A percentile compares a stretch with the other conserved stretches of the same genome.
Evolutionary conservation across 2,329 filamentous ascomycete species (phyloP).

Genomic region (Mariannaea sp.): DNA sequence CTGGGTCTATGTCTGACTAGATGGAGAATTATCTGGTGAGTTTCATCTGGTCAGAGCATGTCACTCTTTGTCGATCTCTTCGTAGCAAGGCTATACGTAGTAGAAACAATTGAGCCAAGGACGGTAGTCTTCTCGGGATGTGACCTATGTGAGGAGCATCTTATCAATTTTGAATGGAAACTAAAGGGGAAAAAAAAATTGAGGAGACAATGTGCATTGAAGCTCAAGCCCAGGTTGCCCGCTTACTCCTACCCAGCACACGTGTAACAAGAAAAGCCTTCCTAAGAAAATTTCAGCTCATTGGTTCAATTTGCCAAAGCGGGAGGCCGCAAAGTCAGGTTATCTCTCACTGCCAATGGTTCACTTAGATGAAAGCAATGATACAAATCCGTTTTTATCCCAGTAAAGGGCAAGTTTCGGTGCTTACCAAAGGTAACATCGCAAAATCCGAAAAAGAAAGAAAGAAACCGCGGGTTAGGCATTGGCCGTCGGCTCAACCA

Average conservation of each 20-base stretch:
- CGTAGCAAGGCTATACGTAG: not conserved
- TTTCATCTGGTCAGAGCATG: conserved; percentile 4
- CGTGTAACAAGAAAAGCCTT: conserved; percentile 1
- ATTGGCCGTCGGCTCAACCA: conserved; percentile 4
- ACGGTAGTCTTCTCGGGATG: conserved; percentile 9
- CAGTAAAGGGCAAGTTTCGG: conserved; percentile 7
- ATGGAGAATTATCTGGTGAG: not conserved
- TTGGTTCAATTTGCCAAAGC: conserved; percentile 1
- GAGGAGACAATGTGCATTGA: no score
- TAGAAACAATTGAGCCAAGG: not conserved
- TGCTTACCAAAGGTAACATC: not conserved
- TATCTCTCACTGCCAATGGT: conserved; percentile 10
- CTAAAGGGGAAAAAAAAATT: no score
- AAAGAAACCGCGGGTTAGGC: conserved; percentile 7
- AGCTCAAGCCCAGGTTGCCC: not conserved
- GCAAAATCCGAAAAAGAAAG: no score
- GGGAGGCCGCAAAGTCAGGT: conserved; percentile 2
- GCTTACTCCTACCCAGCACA: not conserved
- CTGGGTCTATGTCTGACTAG: not conserved
- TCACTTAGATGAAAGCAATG: conserved; percentile 16
- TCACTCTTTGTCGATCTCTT: not conserved
- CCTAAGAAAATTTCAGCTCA: not conserved
- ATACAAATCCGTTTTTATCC: conserved; percentile 8
- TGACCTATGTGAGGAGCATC: conserved; percentile 3
- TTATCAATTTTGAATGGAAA: not conserved